These are phyloP conservation scores for Arxiozyma telluris DNA, from an alignment of 1,139 yeast genomes.

Conservation along the genomic window DNA sequence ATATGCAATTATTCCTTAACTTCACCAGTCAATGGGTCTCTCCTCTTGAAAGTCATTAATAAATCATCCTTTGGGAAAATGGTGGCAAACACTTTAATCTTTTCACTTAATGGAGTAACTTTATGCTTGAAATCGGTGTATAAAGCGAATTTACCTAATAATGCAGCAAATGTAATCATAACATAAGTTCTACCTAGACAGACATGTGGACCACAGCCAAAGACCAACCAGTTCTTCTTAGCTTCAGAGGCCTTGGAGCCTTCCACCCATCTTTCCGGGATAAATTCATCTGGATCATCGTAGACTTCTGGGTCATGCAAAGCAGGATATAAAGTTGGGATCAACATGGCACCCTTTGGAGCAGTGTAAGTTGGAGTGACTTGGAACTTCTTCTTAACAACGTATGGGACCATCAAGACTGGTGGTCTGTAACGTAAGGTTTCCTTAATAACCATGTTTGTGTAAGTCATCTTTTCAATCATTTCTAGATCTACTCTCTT, in stretches of 20 bases:
- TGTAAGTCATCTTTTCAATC: constrained; percentile 78
- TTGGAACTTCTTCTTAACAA: constrained; percentile 78
- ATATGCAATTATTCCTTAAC: constrained; percentile 14
- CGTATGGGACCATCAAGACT: constrained; percentile 94
- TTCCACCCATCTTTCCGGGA: constrained; percentile 91
- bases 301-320: constrained; percentile 95
- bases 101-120: constrained; percentile 75
- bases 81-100: constrained; percentile 92
- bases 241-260: constrained; percentile 53
- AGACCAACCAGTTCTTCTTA: constrained; percentile 88
- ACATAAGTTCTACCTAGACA: constrained; percentile 94
- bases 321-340: constrained; percentile 91
- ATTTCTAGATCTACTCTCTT: constrained; percentile 56
- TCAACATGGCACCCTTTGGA: constrained; percentile 95
- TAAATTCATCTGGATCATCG: constrained; percentile 84
- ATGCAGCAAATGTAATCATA: constrained; percentile 75
- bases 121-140: constrained; percentile 72
- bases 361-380: constrained; percentile 76
- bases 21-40: constrained; percentile 41
- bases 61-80: constrained; percentile 96
- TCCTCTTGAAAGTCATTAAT: constrained; percentile 59
- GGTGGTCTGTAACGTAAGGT: constrained; percentile 94
- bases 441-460: constrained; percentile 85
- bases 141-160: constrained; percentile 84
- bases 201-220: constrained; percentile 94